A percentile compares a stretch with the other conserved stretches of the same genome.
Conservation (phyloP, 2,329 filamentous ascomycete genomes). For the Fonsecaea monophora region DNA sequence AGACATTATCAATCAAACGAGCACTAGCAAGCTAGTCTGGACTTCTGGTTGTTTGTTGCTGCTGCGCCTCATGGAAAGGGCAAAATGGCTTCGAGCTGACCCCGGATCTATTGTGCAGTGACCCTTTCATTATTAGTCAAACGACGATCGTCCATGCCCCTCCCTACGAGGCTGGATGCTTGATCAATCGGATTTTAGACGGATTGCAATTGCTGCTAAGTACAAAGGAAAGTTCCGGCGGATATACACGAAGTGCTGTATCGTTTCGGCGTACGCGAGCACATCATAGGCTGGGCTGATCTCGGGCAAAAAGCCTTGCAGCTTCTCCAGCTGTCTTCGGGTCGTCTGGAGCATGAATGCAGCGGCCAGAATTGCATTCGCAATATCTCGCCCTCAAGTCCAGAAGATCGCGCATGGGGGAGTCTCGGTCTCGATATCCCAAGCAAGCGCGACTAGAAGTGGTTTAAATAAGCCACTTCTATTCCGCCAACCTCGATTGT, state of each 20-base stretch:
- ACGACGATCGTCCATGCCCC: not conserved
- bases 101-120: not conserved
- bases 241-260: not conserved
- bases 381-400: not conserved
- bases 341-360: not conserved
- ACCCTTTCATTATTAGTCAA: not conserved
- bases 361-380: not conserved
- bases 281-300: constrained; percentile 5
- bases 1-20: not conserved
- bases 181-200: not conserved
- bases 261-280: not conserved
- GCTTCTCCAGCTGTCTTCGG: not conserved
- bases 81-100: not conserved
- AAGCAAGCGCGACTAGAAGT: not conserved
- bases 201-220: not conserved
- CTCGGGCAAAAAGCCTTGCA: constrained; percentile 10
- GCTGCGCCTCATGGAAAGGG: not conserved
- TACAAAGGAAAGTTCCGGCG: constrained; percentile 1
- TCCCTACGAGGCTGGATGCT: not conserved
- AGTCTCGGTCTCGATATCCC: not conserved
- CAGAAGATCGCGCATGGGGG: not conserved
- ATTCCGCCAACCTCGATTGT: not conserved
- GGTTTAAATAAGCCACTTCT: not conserved
- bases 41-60: not conserved
- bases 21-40: not conserved